Percentiles rank a stretch among this genome's conserved stretches.
These are phyloP conservation scores for Fusarium hainanense DNA, from an alignment of 2,329 filamentous ascomycete genomes.

Conservation along the genomic window DNA sequence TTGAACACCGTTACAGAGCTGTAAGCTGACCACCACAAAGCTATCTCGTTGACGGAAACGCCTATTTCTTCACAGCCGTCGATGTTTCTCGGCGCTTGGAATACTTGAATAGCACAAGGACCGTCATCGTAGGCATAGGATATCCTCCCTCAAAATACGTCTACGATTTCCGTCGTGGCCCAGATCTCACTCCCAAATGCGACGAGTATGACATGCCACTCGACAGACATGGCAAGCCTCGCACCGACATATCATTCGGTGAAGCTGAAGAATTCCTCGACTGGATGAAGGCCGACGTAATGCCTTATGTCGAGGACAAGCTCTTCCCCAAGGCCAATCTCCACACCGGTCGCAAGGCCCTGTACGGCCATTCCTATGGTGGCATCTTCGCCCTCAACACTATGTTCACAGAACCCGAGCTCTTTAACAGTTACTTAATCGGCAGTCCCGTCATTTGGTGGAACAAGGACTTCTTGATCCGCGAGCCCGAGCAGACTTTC, in stretches of 20 bases:
- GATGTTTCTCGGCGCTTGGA: conserved; percentile 45
- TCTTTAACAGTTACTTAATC: conserved; percentile 58
- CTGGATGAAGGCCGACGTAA: conserved; percentile 56
- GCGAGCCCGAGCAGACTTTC: conserved; percentile 48
- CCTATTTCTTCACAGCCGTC: conserved; percentile 50
- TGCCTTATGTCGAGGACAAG: conserved; percentile 47
- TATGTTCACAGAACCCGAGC: conserved; percentile 53
- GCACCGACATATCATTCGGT: conserved; percentile 48
- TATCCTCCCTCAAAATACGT: conserved; percentile 47
- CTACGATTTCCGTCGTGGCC: conserved; percentile 46
- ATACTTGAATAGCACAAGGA: conserved; percentile 43
- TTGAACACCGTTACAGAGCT: neutral
- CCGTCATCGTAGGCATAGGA: conserved; percentile 49
- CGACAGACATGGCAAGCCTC: conserved; percentile 41
- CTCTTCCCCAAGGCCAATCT: conserved; percentile 47
- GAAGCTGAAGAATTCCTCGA: conserved; percentile 58
- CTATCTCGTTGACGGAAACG: conserved; percentile 52
- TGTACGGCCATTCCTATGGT: conserved; percentile 63
- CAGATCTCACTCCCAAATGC: conserved; percentile 48
- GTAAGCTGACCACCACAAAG: conserved; percentile 26
- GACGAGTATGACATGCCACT: conserved; percentile 44
- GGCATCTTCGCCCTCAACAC: conserved; percentile 60
- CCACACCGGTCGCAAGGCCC: conserved; percentile 53
- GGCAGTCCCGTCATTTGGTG: conserved; percentile 61
- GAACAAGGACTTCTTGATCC: conserved; percentile 56